A percentile compares a stretch with the other conserved stretches of the same genome.
These are phyloP conservation scores for Didymella exigua DNA, from an alignment of 2,329 filamentous ascomycete species.

Conservation along the genomic window DNA sequence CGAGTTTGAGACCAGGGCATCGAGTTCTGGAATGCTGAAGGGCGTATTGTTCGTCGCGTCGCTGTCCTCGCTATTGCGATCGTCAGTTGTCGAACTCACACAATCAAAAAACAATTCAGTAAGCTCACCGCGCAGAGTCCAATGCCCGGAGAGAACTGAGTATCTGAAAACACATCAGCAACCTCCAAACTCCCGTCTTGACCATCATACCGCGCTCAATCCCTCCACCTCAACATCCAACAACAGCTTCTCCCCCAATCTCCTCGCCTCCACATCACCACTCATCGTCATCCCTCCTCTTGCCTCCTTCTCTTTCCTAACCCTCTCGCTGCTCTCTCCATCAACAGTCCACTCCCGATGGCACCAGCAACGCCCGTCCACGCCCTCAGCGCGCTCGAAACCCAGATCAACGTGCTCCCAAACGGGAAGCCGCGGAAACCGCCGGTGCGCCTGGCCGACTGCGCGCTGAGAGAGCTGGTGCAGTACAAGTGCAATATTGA, in stretches of 20 bases:
- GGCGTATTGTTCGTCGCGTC: neutral
- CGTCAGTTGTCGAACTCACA: neutral
- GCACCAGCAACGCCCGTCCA: conserved; percentile 62
- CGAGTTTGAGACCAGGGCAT: conserved; percentile 42
- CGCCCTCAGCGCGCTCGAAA: conserved; percentile 57
- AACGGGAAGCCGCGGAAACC: conserved; percentile 59
- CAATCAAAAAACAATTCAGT: no score
- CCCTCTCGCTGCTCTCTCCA: conserved; percentile 3
- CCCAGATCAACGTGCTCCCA: conserved; percentile 58
- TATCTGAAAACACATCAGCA: conserved; percentile 38
- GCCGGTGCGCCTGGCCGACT: conserved; percentile 60
- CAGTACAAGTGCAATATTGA: conserved; percentile 67
- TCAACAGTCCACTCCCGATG: conserved; percentile 49
- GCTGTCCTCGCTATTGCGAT: neutral
- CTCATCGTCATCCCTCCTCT: conserved; percentile 22
- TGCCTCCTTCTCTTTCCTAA: neutral
- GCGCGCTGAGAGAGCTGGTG: conserved; percentile 63
- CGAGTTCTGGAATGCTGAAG: conserved; percentile 56
- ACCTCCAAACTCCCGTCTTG: neutral
- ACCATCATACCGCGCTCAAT: conserved; percentile 35
- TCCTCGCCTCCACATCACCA: conserved; percentile 46
- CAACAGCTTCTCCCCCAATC: conserved; percentile 61
- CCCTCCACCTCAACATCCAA: conserved; percentile 41
- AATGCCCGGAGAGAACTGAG: conserved; percentile 47
- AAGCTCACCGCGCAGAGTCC: conserved; percentile 1